These are phyloP conservation scores for Heritiera fomes DNA, from an alignment of 345 rosid genomes.

Conservation along the genomic window DNA sequence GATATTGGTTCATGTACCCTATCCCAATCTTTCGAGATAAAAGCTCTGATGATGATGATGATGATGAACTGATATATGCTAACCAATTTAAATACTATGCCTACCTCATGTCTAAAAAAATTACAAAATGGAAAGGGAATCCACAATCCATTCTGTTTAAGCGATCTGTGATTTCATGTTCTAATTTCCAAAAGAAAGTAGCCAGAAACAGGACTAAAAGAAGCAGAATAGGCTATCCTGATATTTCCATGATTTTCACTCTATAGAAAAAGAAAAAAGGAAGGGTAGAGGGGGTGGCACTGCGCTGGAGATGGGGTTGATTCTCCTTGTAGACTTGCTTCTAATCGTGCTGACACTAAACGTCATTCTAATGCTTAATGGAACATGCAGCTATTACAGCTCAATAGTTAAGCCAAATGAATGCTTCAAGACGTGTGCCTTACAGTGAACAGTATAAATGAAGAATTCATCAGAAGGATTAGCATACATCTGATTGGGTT, in stretches of 20 bases:
- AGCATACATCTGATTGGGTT: conserved; percentile 63
- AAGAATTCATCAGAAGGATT: not conserved
- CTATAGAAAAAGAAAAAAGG: not conserved
- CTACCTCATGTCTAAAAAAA: not conserved
- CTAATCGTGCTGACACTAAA: not conserved
- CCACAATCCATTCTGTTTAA: not conserved
- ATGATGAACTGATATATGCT: not conserved
- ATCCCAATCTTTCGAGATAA: too few species aligned
- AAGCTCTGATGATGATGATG: too few species aligned
- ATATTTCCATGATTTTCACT: not conserved
- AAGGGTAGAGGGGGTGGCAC: not conserved
- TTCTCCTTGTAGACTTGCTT: not conserved
- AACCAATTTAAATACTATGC: not conserved
- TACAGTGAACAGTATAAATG: not conserved
- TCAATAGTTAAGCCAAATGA: not conserved
- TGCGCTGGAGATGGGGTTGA: not conserved
- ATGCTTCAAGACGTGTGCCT: not conserved
- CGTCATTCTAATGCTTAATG: not conserved
- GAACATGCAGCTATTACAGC: conserved; percentile 8
- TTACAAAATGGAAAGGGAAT: not conserved
- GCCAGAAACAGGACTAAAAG: not conserved
- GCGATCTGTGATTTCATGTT: not conserved
- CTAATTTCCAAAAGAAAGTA: not conserved
- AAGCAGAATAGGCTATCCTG: not conserved
- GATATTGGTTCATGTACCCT: too few species aligned